Conservation (phyloP, 176 grass and related monocot genomes). For the Musa itinerans region DNA sequence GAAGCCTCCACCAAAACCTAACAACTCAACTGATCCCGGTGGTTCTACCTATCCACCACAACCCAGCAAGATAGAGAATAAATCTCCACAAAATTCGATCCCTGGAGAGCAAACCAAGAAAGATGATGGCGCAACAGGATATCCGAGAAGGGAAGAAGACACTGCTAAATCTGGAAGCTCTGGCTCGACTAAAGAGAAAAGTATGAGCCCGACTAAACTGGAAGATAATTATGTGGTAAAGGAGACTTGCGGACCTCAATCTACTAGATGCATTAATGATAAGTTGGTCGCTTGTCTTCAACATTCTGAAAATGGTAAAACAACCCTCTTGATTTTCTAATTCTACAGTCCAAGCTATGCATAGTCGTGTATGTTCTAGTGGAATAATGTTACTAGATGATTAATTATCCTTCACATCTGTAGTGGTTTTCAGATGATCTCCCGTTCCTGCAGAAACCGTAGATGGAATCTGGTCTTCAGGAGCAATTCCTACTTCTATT, state of each 20-base stretch:
- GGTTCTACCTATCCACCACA: neutral
- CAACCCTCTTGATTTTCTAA: neutral
- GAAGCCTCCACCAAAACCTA: neutral
- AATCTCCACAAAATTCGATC: too few species aligned
- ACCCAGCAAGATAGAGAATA: neutral
- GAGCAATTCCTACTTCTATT: too few species aligned
- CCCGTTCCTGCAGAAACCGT: too few species aligned
- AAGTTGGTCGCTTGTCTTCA: slow-evolving; percentile 35
- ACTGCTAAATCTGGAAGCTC: neutral
- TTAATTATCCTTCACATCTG: neutral
- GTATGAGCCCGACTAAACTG: neutral
- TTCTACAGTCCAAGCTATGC: neutral
- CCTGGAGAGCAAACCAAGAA: too few species aligned
- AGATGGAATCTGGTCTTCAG: too few species aligned
- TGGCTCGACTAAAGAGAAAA: neutral
- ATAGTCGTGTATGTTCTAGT: neutral
- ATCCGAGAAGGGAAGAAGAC: neutral
- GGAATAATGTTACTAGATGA: neutral
- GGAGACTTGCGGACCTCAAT: slow-evolving; percentile 10
- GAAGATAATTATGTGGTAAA: neutral
- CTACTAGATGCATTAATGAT: slow-evolving; percentile 14
- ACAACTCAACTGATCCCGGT: neutral
- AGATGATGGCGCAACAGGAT: neutral
- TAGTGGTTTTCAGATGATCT: neutral
- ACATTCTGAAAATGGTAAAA: slow-evolving; percentile 25